Evolutionary conservation across 2,329 filamentous ascomycete genomes (phyloP).

Genomic region (Alternaria solani): DNA sequence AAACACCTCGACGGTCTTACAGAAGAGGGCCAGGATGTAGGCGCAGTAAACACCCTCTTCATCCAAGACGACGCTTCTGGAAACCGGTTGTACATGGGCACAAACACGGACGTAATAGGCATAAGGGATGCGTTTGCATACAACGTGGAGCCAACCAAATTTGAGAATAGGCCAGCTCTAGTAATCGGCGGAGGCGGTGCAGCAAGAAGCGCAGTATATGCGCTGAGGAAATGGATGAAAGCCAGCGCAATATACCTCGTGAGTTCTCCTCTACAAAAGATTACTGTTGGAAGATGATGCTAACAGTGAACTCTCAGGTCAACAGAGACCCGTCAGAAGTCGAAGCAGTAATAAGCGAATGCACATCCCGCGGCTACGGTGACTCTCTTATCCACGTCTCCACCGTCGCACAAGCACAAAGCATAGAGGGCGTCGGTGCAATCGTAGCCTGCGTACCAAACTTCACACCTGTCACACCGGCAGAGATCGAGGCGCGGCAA

Average conservation of each 20-base stretch:
- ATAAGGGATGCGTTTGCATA: slow-evolving; percentile 74
- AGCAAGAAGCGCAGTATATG: slow-evolving; percentile 79
- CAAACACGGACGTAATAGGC: slow-evolving; percentile 83
- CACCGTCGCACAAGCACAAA: slow-evolving; percentile 66
- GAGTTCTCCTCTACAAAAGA: not conserved
- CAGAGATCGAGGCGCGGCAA: slow-evolving; percentile 67
- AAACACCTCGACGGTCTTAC: slow-evolving; percentile 76
- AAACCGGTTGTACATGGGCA: slow-evolving; percentile 68
- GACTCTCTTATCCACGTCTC: slow-evolving; percentile 68
- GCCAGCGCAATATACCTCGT: slow-evolving; percentile 74
- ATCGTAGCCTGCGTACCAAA: slow-evolving; percentile 80
- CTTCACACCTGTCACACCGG: slow-evolving; percentile 70
- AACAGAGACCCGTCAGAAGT: slow-evolving; percentile 76
- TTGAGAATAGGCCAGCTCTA: slow-evolving; percentile 70
- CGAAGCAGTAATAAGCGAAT: slow-evolving; percentile 71
- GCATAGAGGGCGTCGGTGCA: slow-evolving; percentile 67
- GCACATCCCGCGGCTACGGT: slow-evolving; percentile 66
- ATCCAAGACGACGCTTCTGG: slow-evolving; percentile 61
- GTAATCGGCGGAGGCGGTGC: slow-evolving; percentile 82
- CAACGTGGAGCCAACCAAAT: slow-evolving; percentile 57
- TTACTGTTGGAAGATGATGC: not conserved
- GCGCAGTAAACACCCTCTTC: slow-evolving; percentile 83
- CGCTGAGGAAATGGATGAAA: slow-evolving; percentile 73
- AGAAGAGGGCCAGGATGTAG: slow-evolving; percentile 74
- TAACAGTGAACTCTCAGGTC: slow-evolving; percentile 44